Base-by-base conservation (phyloP, 2,329 filamentous ascomycete genomes). In the Metarhizium brunneum region DNA sequence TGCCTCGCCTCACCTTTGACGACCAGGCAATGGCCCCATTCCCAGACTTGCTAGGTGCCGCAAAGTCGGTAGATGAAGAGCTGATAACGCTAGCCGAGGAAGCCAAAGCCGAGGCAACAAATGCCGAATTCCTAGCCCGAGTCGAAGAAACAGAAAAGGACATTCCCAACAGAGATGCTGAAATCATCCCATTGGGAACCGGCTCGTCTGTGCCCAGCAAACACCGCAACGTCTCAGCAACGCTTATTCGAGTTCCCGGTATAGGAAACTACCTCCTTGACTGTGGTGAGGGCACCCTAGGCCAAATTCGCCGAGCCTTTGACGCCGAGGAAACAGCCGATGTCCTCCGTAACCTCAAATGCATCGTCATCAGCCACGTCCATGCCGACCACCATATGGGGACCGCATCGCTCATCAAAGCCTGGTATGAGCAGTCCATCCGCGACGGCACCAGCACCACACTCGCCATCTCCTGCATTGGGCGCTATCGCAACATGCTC, bases 331-430 rank as follows among this genome's bases (percentile, higher is more conserved):
- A 89, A 60, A 74, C 92, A 3, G 75, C 76, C 32, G 77, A 85
- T n/a, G 78, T 96, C 13, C 75, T 99, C n/a, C 79, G 76, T 57
- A 85, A 95, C 59, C 76, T 99, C 47, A 86, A 85, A 54, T 82
- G 84, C 62, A 86, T 99, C 59, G 95, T 90, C 84, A 94, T 99
- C 71, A 95, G 90, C 69, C 94, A 99, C 72, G 76, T 95, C 59
- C 94, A 99, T 70, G 94, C 94, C 4, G 94, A 99, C 72, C 94
- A 99, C 71, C 94, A 97, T 66, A 80, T 99, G 20, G 94, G 94
- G 32, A 88, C 85, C 1, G 78, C 83, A n/a, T 82, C 85, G 6
- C 75, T 97, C n/a, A 83, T 97, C 65, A 85, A 82, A 64, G 88
- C 88, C 6, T 96, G 91, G 89, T 84, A 89, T 54, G 78, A 84